Evolutionary conservation across 202 grass and related monocot species (phyloP).

Genomic region (Zoysia matrella): DNA sequence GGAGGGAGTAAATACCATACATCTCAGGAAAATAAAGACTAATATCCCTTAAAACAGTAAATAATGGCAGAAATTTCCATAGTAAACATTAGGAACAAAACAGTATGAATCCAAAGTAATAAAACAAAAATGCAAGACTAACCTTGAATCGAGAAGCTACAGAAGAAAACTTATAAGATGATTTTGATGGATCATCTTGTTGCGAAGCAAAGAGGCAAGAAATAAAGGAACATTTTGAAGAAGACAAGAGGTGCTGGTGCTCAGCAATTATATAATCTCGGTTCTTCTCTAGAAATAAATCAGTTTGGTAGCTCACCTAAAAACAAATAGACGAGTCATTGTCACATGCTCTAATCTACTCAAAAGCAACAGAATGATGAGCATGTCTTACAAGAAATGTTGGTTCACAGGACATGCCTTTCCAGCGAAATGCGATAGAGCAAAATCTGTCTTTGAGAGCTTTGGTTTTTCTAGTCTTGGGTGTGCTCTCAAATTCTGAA

Average conservation of each 20-base stretch:
- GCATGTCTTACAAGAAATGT: slow-evolving; percentile 49
- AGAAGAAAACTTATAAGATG: slow-evolving; percentile 90
- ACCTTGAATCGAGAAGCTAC: slow-evolving; percentile 91
- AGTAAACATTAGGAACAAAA: slow-evolving; percentile 15
- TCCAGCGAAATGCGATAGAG: slow-evolving; percentile 81
- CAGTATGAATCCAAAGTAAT: slow-evolving; percentile 7
- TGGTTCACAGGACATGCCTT: slow-evolving; percentile 73
- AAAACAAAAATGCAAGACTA: slow-evolving; percentile 32
- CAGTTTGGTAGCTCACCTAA: slow-evolving; percentile 81
- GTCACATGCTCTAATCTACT: slow-evolving; percentile 36
- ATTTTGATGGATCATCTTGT: slow-evolving; percentile 78
- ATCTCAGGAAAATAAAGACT: slow-evolving; percentile 1
- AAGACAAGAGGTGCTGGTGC: slow-evolving; percentile 71
- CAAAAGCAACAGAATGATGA: slow-evolving; percentile 43
- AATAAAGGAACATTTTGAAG: slow-evolving; percentile 80
- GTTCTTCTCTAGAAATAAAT: slow-evolving; percentile 87
- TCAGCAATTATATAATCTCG: slow-evolving; percentile 75
- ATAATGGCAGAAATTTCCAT: not conserved
- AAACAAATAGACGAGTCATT: slow-evolving; percentile 32
- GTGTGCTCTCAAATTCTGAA: slow-evolving; percentile 69
- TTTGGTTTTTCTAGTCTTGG: slow-evolving; percentile 76
- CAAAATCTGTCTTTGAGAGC: slow-evolving; percentile 75
- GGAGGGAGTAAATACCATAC: not conserved
- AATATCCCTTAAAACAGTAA: slow-evolving; percentile 37
- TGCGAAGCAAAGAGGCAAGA: slow-evolving; percentile 67